phyloP scores from a whole-genome alignment of 345 rosid species.

The Murraya koenigii region DNA sequence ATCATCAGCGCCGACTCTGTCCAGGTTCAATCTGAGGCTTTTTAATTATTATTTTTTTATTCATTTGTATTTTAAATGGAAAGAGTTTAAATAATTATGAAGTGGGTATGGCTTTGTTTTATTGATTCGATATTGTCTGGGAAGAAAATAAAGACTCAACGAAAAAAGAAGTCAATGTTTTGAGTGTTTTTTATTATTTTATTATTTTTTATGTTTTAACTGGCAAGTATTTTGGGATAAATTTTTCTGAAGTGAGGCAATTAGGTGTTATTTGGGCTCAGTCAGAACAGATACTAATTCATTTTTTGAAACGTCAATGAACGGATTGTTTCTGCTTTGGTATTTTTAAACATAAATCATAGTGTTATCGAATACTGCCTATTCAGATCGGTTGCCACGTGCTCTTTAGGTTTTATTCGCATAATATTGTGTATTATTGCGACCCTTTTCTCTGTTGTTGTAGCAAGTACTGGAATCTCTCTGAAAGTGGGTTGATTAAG shows the following conservation, averaged over 20 bases:
- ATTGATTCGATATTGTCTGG: not conserved
- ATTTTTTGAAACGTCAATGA: not conserved
- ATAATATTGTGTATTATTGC: not conserved
- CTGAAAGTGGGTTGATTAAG: not conserved
- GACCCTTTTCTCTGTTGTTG: not conserved
- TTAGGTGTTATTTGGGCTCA: not conserved
- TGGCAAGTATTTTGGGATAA: not conserved
- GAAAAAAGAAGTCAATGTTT: not conserved
- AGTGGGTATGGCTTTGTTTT: not conserved
- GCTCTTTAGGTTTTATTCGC: not conserved
- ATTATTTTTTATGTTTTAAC: not conserved
- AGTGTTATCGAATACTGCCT: not conserved
- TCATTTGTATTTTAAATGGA: not conserved
- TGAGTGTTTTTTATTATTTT: not conserved
- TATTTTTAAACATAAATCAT: too few relatives aligned
- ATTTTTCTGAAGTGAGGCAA: not conserved
- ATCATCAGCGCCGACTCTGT: conserved; percentile 98
- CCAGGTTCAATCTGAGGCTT: conserved; percentile 44
- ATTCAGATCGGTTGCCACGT: not conserved
- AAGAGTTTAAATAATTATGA: not conserved
- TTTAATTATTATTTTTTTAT: too few relatives aligned
- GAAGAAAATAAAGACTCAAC: not conserved
- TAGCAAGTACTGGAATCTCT: not conserved
- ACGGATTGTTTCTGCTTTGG: not conserved
- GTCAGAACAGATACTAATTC: not conserved